Evolutionary conservation across 75 land plant genomes (phyloP), one percentile per base, ranked within the genome.

Genomic region (Selaginella tamariscina): DNA sequence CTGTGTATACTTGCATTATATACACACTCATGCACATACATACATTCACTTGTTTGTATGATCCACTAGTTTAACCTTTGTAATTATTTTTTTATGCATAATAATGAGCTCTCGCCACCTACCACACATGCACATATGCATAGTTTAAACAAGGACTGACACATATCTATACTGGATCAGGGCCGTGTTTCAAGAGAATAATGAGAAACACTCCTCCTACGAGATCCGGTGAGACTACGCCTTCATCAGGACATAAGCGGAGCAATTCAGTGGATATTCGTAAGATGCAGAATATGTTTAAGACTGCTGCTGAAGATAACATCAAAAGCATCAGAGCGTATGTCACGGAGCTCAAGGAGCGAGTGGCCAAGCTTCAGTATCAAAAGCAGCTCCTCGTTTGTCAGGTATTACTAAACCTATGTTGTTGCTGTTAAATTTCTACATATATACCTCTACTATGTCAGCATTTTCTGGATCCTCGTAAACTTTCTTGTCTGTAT

Each of bases 241-340:
- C 33, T 70, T 22, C 32, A 65, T 22, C 71, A 70, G n/a, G 56
- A 2, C 86, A 89, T 62, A 64, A 75, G 27, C 80, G 96, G 44
- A 83, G 89, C 64, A 87, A 83, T 68, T 95, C 99, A 22, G 96
- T 95, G 0, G 94, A 90, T 77, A 85, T 95, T 71, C 79, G 74
- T 54, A 95, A 90, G 73, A 95, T 95, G 91, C 96, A 90, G 74
- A 85, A 82, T 56, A 81, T 95, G 96, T 95, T 90, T 63, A 85
- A 90, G 71, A 95, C 85, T 74, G 99, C 99, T 55, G 96, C 99
- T 54, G 99, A 95, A 64, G 96, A 95, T 70, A 95, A 95, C 70
- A 87, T 90, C 31, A 80, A 84, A 73, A 95, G 85, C 80, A 90
- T 95, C 68, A 75, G 84, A 67, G 79, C 91, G 15, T 95, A 95